phyloP scores from a whole-genome alignment of 257 asterid species.

The Fraxinus anomala region DNA sequence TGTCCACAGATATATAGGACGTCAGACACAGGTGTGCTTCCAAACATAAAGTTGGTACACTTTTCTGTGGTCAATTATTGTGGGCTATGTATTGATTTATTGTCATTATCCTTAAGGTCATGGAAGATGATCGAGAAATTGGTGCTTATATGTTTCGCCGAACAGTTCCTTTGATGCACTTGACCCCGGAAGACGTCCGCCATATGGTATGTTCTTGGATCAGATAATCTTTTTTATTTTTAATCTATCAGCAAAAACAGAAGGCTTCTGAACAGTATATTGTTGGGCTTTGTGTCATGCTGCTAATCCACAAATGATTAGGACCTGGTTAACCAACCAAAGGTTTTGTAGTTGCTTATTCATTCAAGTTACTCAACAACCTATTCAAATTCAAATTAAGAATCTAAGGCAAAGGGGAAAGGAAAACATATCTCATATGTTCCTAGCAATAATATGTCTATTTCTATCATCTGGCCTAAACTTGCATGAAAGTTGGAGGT shows the following conservation, averaged over 20 bases:
- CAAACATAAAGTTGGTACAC: background rate
- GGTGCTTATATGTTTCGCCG: slow-evolving; percentile 98
- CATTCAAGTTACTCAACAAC: slow-evolving; percentile 13
- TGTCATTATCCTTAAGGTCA: slow-evolving; percentile 58
- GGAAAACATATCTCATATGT: background rate
- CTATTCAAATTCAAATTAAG: background rate
- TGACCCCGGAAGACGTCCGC: slow-evolving; percentile 91
- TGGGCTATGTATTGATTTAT: slow-evolving; percentile 23
- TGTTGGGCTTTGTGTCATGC: background rate
- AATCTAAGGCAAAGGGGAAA: slow-evolving; percentile 2
- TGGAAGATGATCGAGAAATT: slow-evolving; percentile 98
- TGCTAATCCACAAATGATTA: slow-evolving; percentile 11
- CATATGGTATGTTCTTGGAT: slow-evolving; percentile 66
- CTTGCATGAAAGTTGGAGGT: slow-evolving; percentile 3
- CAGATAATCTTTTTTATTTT: background rate
- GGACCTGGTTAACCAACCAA: slow-evolving; percentile 16
- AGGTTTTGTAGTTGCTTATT: slow-evolving; percentile 3
- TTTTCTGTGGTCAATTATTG: slow-evolving; percentile 19
- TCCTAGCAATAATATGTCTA: background rate
- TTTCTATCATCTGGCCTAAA: background rate
- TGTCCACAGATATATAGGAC: slow-evolving; percentile 95
- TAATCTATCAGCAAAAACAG: background rate
- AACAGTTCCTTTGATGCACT: slow-evolving; percentile 88
- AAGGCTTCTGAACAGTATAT: slow-evolving; percentile 8
- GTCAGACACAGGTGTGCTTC: slow-evolving; percentile 82